Evolutionary conservation across 257 asterid genomes (phyloP).

Genomic region (Lantana camara): DNA sequence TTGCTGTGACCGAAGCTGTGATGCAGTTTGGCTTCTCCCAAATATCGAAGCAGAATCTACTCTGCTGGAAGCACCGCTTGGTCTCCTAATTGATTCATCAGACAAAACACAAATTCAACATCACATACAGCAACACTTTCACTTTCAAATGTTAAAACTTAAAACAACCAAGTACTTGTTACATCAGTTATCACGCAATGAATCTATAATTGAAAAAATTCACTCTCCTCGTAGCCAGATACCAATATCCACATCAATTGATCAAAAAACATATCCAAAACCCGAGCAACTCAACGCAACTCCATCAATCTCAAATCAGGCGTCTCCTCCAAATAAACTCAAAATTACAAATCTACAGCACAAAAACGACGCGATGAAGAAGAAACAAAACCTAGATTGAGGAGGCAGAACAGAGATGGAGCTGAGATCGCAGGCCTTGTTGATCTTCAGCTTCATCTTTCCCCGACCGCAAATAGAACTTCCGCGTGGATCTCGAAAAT

Average conservation of each 20-base stretch:
- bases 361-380: constrained; percentile 1
- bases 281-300: background rate
- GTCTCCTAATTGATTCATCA: constrained; percentile 51
- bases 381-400: constrained; percentile 60
- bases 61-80: constrained; percentile 47
- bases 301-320: constrained; percentile 12
- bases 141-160: background rate
- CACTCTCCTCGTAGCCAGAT: background rate
- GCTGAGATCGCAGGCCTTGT: constrained; percentile 90
- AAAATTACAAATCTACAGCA: constrained; percentile 3
- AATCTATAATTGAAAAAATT: background rate
- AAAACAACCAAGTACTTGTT: background rate
- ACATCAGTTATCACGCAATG: constrained; percentile 7
- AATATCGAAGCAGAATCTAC: constrained; percentile 58
- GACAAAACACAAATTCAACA: constrained; percentile 5
- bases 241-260: background rate
- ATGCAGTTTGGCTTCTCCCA: constrained; percentile 55
- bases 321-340: background rate
- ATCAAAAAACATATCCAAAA: background rate
- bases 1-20: constrained; percentile 51
- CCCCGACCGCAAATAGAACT: constrained; percentile 19
- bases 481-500: background rate
- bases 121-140: background rate
- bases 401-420: constrained; percentile 97
- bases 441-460: constrained; percentile 85